phyloP scores from a whole-genome alignment of 805 yeast species.

The Candida pseudoglaebosa region DNA sequence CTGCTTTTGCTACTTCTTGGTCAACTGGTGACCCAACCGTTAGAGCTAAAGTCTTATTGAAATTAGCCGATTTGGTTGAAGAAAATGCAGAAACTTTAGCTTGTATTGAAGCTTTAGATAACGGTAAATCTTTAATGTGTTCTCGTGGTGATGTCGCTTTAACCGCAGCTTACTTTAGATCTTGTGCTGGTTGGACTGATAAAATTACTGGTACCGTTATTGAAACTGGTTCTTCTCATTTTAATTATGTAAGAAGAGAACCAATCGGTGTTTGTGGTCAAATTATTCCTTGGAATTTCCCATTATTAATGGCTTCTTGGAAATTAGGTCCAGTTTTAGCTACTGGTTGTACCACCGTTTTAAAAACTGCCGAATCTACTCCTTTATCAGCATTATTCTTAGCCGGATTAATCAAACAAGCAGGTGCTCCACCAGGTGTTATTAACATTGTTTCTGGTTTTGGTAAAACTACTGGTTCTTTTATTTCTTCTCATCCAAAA shows the following conservation, averaged over 20 bases:
- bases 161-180: conserved; percentile 66
- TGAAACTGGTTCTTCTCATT: conserved; percentile 70
- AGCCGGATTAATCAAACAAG: conserved; percentile 65
- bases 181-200: conserved; percentile 91
- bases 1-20: conserved; percentile 72
- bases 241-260: conserved; percentile 78
- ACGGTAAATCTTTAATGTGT: conserved; percentile 75
- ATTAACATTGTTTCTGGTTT: conserved; percentile 82
- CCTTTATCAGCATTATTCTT: conserved; percentile 83
- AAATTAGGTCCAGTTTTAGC: conserved; percentile 91
- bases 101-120: conserved; percentile 78
- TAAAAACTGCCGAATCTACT: conserved; percentile 90
- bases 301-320: conserved; percentile 91
- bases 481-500: conserved; percentile 71
- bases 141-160: conserved; percentile 74
- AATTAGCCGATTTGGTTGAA: conserved; percentile 77
- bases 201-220: conserved; percentile 73
- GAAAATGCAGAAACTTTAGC: conserved; percentile 68
- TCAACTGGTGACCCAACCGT: conserved; percentile 61
- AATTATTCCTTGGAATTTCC: conserved; percentile 97
- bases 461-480: conserved; percentile 82
- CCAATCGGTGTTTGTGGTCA: conserved; percentile 96
- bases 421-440: conserved; percentile 91
- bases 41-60: conserved; percentile 60
- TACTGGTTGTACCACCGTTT: conserved; percentile 82